Evolutionary conservation across 768 basidiomycete genomes (phyloP).

Genomic region (Scleroderma citrinum): DNA sequence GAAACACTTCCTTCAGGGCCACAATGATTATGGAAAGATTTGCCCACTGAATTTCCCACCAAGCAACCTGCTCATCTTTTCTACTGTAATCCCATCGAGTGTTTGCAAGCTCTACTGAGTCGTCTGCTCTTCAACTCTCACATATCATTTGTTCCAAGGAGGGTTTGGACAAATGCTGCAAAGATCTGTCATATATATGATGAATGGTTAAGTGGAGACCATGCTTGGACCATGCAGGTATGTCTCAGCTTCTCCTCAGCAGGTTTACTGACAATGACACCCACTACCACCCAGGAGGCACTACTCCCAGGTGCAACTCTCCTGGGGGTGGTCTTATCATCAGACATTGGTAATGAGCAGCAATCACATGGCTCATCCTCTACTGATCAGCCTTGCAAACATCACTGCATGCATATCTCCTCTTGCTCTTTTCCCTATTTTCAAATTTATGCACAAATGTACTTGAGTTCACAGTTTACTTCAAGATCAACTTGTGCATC

Average conservation of each 20-base stretch:
- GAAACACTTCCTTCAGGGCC: background rate
- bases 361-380: constrained; percentile 3
- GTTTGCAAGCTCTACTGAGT: background rate
- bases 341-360: constrained; percentile 1
- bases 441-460: constrained; percentile 15
- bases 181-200: constrained; percentile 6
- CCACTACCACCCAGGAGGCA: constrained; percentile 2
- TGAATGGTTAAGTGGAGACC: constrained; percentile 21
- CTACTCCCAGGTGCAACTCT: constrained; percentile 23
- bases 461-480: constrained; percentile 9
- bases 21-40: background rate
- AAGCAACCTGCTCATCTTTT: background rate
- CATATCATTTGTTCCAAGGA: constrained; percentile 11
- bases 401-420: constrained; percentile 11
- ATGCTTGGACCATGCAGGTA: constrained; percentile 25
- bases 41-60: background rate
- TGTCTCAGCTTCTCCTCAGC: background rate
- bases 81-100: background rate
- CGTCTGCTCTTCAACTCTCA: background rate
- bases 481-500: constrained; percentile 15
- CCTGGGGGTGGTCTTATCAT: constrained; percentile 25
- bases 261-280: background rate
- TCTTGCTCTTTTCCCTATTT: constrained; percentile 14
- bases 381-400: constrained; percentile 10
- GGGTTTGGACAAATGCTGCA: constrained; percentile 8